Percentiles rank a stretch among this genome's conserved stretches.
Evolutionary conservation across 2,329 filamentous ascomycete species (phyloP).

Genomic region (Paracoccidioides lutzii): DNA sequence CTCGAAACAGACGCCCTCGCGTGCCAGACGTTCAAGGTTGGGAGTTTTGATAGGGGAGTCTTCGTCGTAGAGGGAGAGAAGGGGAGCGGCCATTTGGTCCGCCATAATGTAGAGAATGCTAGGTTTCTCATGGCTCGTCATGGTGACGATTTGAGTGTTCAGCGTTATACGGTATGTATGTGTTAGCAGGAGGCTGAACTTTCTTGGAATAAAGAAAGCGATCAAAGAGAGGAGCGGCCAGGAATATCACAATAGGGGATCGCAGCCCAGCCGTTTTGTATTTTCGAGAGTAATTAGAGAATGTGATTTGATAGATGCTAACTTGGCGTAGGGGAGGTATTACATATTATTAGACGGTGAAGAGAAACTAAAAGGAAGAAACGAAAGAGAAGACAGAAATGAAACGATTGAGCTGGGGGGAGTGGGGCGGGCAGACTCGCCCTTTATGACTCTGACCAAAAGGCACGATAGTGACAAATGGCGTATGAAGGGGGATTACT

Average conservation of each 20-base stretch:
- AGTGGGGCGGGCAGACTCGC: neutral
- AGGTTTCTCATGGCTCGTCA: constrained; percentile 38
- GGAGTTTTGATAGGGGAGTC: constrained; percentile 85
- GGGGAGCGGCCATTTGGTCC: constrained; percentile 81
- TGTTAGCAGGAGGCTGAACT: no score
- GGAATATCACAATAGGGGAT: no score
- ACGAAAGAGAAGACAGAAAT: neutral
- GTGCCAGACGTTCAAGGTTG: constrained; percentile 71
- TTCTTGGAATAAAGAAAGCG: no score
- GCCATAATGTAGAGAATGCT: constrained; percentile 94
- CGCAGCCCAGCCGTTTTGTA: no score
- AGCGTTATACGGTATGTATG: no score
- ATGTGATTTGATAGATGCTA: no score
- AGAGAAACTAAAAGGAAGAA: neutral
- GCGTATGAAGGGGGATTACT: neutral
- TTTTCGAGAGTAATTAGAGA: no score
- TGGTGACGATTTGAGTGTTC: neutral
- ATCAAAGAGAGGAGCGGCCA: no score
- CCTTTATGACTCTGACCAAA: neutral
- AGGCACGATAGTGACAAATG: neutral
- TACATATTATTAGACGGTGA: neutral
- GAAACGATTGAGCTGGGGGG: neutral
- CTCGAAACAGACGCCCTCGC: constrained; percentile 76
- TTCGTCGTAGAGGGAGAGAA: constrained; percentile 83
- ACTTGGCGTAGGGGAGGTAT: neutral